A percentile compares a stretch with the other conserved stretches of the same genome.
Conservation (phyloP, 2,329 filamentous ascomycete species). For the Clonostachys rosea region DNA sequence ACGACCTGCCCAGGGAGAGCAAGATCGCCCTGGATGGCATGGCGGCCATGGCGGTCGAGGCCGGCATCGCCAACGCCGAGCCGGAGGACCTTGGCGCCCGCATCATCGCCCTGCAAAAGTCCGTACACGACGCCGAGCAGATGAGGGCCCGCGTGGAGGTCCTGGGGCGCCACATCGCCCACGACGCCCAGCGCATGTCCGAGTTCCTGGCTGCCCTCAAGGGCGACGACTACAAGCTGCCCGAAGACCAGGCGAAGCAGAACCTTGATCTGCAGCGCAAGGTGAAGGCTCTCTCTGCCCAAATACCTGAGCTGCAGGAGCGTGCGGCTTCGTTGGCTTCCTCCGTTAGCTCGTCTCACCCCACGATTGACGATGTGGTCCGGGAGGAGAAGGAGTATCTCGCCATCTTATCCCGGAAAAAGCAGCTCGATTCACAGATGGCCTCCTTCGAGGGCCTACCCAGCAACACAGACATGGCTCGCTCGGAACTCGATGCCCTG, state of each 20-base stretch:
- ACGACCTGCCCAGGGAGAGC: slow-evolving; percentile 50
- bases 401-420: slow-evolving; percentile 51
- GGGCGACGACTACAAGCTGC: slow-evolving; percentile 42
- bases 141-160: slow-evolving; percentile 45
- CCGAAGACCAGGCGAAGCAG: slow-evolving; percentile 56
- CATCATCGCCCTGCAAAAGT: slow-evolving; percentile 52
- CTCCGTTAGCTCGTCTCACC: slow-evolving; percentile 24
- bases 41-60: slow-evolving; percentile 41
- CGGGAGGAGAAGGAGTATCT: slow-evolving; percentile 55
- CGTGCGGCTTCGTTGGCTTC: slow-evolving; percentile 37
- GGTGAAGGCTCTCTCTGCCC: slow-evolving; percentile 61
- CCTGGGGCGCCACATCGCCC: slow-evolving; percentile 51
- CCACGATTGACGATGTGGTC: slow-evolving; percentile 53
- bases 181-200: slow-evolving; percentile 37
- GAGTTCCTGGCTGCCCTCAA: slow-evolving; percentile 35
- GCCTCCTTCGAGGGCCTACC: slow-evolving; percentile 68
- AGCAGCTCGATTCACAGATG: slow-evolving; percentile 57
- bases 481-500: slow-evolving; percentile 64
- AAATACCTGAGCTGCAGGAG: slow-evolving; percentile 58
- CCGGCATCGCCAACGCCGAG: slow-evolving; percentile 43
- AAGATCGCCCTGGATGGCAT: slow-evolving; percentile 51
- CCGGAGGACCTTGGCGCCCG: slow-evolving; percentile 42
- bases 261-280: slow-evolving; percentile 72
- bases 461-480: slow-evolving; percentile 63
- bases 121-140: slow-evolving; percentile 50